Base-by-base conservation (phyloP, 1,139 yeast species). In the Scheffersomyces illinoinensis region DNA sequence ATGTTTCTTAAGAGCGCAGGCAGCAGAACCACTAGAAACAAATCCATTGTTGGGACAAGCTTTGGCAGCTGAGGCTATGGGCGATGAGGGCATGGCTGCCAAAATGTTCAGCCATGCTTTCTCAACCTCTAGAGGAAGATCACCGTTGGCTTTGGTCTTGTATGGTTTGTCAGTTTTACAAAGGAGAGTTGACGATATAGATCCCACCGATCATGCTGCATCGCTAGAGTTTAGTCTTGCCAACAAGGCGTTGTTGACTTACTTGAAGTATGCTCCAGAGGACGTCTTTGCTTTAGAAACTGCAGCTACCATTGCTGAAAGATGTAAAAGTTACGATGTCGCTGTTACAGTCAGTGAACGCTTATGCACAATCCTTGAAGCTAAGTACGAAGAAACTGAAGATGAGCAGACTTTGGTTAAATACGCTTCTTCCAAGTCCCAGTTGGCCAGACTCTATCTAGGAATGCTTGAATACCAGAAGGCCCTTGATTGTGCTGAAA, bases 31-130 rank as follows among this genome's bases (percentile, higher is more conserved):
- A 1, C 90, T 88, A 56, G 84, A 82, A 58, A 81, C 91, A 0
- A 79, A 80, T n/a, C 85, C 97, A 0, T 95, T 99, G 98, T 72
- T 91, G 50, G 97, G 97, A 0, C 86, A 89, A 68, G 98, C 97
- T 0, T 72, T 93, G 47, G 76, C 90, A 0, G 83, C 88, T 0
- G 85, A 85, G 58, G 84, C 84, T 0, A 68, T 73, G n/a, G 95
- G 93, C 0, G 84, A 89, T 52, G 64, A 61, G 2, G 75, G 71
- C 2, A 78, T 76, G 18, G 88, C 97, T 0, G 72, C 81, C 10
- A 78, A 80, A 20, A 71, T 90, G 55, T 89, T 88, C 68, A 88
- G 91, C 0, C 98, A 93, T 72, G 90, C 97, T 0, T 90, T 84
- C 65, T 83, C 87, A 18, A 75, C 93, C 54, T 87, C 97, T 1